phyloP scores from a whole-genome alignment of 805 yeast genomes.

The Kluyveromyces dobzhanskii region DNA sequence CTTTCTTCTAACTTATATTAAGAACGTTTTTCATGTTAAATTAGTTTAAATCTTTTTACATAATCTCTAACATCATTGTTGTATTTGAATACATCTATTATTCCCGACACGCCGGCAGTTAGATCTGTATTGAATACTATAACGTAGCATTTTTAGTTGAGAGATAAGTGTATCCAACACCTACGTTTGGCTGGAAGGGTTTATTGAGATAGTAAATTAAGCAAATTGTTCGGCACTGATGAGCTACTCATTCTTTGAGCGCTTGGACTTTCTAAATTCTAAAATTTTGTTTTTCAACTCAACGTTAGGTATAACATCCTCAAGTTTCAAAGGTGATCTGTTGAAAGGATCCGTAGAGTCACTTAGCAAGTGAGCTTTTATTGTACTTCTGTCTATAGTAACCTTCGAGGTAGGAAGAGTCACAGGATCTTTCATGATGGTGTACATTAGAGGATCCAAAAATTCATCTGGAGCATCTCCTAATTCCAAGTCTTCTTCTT shows the following conservation, averaged over 20 bases:
- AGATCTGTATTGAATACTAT: too few relatives aligned
- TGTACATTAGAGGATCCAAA: slow-evolving; percentile 93
- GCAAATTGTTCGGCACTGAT: too few relatives aligned
- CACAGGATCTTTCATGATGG: slow-evolving; percentile 94
- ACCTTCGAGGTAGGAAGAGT: slow-evolving; percentile 82
- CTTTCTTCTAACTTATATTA: slow-evolving; percentile 8
- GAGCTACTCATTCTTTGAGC: slow-evolving; percentile 17
- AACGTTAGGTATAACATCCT: slow-evolving; percentile 74
- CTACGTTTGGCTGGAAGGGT: too few relatives aligned
- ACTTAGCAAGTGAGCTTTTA: slow-evolving; percentile 86
- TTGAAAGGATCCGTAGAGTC: slow-evolving; percentile 97
- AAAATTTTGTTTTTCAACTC: slow-evolving; percentile 58
- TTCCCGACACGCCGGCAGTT: too few relatives aligned
- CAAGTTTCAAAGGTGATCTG: slow-evolving; percentile 80
- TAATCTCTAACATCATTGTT: slow-evolving; percentile 4
- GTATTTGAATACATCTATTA: background rate
- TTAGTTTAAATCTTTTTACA: slow-evolving; percentile 5
- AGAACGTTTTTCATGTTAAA: slow-evolving; percentile 4
- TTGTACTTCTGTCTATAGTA: slow-evolving; percentile 81
- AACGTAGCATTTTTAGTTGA: too few relatives aligned
- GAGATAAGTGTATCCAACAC: too few relatives aligned
- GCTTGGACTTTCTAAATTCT: slow-evolving; percentile 44
- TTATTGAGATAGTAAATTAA: too few relatives aligned
- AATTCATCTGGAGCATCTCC: slow-evolving; percentile 96
- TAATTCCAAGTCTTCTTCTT: slow-evolving; percentile 75